Evolutionary conservation across 1,139 yeast species (phyloP), one percentile per base, ranked within the genome.

Genomic region (Candida pseudoviswanathii): DNA sequence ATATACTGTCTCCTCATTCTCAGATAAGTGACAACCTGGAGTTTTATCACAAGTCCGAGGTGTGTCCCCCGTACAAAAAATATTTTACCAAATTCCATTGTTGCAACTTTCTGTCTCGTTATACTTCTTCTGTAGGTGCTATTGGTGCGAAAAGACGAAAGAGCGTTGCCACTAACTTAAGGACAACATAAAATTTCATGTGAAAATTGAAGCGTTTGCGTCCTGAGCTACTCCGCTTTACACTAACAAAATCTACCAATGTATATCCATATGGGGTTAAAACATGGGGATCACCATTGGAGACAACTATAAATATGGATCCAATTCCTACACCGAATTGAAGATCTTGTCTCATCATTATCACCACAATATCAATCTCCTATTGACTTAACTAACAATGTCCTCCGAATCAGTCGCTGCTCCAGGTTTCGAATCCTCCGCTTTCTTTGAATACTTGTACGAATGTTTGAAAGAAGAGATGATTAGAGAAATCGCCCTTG

Each of bases 381-480:
- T 16, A 16, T 16, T 16, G 16, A 16, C 16, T 16, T 16, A 16
- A 16, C 16, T 16, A 16, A 16, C 25, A 37, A 37, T 3, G 2
- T 25, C 26, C 30, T 37, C 41, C 9, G 41, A 37, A 25, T 37
- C 76, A 57, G 67, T 75, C 51, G 58, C 70, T 52, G 79, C 70
- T 52, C 80, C 70, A 58, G 78, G 79, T 58, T 78, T 76, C 57
- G 74, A 77, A 63, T 68, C 82, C 47, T 72, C 80, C 46, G 67
- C 71, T 50, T 68, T 75, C 52, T 73, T 79, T 59, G 67, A 69
- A 56, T 65, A 70, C 54, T 69, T 80, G 56, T 57, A 68, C 43
- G 71, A 66, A 38, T 76, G 72, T 25, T 69, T 80, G 53, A 59
- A 63, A 46, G 80, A 78, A 56, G 68, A 65, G 38, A 66, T 67